These are phyloP conservation scores for Kodamaea hsintzibuensis DNA, from an alignment of 805 yeast species.

Conservation along the genomic window DNA sequence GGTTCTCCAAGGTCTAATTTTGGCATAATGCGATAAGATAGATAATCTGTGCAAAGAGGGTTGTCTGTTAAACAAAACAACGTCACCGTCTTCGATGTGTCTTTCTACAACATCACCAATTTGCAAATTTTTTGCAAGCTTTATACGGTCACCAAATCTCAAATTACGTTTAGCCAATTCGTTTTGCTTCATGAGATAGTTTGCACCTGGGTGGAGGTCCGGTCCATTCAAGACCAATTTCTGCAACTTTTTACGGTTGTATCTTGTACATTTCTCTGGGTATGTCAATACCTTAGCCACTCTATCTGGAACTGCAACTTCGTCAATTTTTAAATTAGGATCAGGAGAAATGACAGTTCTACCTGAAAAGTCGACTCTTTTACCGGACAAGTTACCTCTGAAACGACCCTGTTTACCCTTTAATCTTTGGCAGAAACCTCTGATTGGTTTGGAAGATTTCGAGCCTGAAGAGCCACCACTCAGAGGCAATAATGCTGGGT, in stretches of 20 bases:
- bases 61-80: conserved; percentile 94
- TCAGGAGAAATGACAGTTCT: conserved; percentile 99
- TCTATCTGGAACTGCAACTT: conserved; percentile 97
- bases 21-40: conserved; percentile 92
- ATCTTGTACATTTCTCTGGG: conserved; percentile 91
- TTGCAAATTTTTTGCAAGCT: conserved; percentile 71
- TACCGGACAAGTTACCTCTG: conserved; percentile 96
- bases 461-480: conserved; percentile 44
- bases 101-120: conserved; percentile 95
- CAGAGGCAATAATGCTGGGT: conserved; percentile 76
- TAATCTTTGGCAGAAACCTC: conserved; percentile 95
- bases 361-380: conserved; percentile 97
- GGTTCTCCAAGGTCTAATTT: conserved; percentile 97
- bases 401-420: conserved; percentile 99
- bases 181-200: conserved; percentile 78
- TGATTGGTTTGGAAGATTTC: conserved; percentile 71
- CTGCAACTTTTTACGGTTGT: conserved; percentile 78
- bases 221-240: conserved; percentile 81
- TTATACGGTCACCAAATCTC: conserved; percentile 81
- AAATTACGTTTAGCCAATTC: conserved; percentile 86
- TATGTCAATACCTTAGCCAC: conserved; percentile 95
- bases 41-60: conserved; percentile 96
- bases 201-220: conserved; percentile 92
- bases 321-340: conserved; percentile 92
- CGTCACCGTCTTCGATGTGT: conserved; percentile 95